Conservation (phyloP, 164 flowering plant species). For the Echeveria elegans region DNA sequence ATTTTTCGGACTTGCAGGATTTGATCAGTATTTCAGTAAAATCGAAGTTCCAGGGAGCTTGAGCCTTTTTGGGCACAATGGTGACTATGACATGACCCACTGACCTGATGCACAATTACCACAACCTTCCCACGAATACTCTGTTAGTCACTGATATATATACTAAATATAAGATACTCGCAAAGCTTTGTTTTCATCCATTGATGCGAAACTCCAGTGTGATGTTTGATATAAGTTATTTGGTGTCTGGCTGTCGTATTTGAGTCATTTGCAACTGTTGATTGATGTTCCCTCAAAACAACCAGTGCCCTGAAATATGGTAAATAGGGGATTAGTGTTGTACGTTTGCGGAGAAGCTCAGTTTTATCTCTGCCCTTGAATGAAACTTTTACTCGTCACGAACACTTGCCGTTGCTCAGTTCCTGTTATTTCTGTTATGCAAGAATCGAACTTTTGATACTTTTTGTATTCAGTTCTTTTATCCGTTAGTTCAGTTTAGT, state of each 20-base stretch:
- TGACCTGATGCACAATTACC: neutral
- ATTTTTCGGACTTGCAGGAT: conserved; percentile 13
- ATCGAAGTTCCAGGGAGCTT: conserved; percentile 18
- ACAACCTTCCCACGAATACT: neutral
- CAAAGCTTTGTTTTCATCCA: neutral
- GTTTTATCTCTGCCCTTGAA: neutral
- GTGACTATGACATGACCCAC: conserved; percentile 10
- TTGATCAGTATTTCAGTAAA: conserved; percentile 20
- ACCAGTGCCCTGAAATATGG: neutral
- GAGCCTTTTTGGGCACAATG: conserved; percentile 13
- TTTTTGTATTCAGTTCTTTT: no score
- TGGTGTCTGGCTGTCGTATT: neutral
- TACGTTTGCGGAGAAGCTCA: neutral
- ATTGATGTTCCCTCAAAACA: conserved; percentile 1
- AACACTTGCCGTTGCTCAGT: neutral
- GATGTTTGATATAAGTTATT: neutral
- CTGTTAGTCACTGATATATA: neutral
- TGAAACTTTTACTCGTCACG: neutral
- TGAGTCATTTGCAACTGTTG: neutral
- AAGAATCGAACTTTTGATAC: no score
- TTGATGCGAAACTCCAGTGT: neutral
- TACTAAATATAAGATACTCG: no score
- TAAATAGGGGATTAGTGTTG: conserved; percentile 4
- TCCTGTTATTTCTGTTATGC: neutral
- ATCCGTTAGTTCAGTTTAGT: no score